Evolutionary conservation across 495 filamentous ascomycete species (phyloP).

Genomic region (Xylaria castorea): DNA sequence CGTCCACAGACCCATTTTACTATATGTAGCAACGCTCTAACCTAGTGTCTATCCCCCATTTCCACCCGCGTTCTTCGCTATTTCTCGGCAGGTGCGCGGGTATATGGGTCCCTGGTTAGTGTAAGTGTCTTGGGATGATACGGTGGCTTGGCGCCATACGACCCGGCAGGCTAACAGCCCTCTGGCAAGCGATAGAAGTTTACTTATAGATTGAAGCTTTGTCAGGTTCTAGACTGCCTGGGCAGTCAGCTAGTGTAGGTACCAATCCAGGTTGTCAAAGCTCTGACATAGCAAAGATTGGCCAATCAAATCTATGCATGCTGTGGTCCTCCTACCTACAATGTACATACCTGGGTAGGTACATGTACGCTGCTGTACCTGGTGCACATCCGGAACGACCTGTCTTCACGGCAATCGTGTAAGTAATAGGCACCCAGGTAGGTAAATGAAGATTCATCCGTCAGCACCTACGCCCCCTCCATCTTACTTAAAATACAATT

Average conservation of each 20-base stretch:
- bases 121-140: not conserved
- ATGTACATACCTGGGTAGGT: conserved; percentile 8
- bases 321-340: conserved; percentile 2
- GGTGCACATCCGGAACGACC: no score
- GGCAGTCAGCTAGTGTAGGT: not conserved
- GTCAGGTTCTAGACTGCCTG: not conserved
- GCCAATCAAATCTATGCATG: not conserved
- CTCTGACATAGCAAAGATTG: not conserved
- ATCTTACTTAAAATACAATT: not conserved
- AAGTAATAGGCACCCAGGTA: not conserved
- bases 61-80: not conserved
- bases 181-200: not conserved
- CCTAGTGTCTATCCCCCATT: not conserved
- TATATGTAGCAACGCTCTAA: not conserved
- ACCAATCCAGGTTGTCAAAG: not conserved
- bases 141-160: not conserved
- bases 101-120: no score
- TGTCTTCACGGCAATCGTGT: no score
- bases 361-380: not conserved
- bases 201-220: not conserved
- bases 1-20: not conserved
- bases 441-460: not conserved
- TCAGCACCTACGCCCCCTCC: not conserved
- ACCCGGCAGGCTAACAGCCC: not conserved
- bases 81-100: no score